Conservation (phyloP, 2,329 filamentous ascomycete species). For the Trichothecium sympodiale region DNA sequence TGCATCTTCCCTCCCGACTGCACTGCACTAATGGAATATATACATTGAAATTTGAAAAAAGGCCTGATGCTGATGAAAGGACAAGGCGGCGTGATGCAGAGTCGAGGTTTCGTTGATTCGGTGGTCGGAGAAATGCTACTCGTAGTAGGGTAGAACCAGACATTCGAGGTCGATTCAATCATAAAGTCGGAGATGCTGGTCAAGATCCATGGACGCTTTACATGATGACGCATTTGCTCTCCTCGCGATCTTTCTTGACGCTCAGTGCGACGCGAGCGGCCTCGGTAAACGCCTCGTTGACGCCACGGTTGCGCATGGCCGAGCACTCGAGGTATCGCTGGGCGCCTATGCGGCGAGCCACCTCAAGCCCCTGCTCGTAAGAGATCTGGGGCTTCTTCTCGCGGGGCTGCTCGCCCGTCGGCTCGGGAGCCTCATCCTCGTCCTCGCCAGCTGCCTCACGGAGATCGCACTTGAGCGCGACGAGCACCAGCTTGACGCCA, state of each 20-base stretch:
- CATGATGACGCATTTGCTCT: constrained; percentile 51
- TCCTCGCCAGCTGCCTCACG: constrained; percentile 67
- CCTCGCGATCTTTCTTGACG: constrained; percentile 54
- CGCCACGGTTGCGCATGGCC: constrained; percentile 93
- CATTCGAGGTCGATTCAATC: constrained; percentile 4
- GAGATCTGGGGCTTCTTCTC: constrained; percentile 68
- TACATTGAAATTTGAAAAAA: constrained; percentile 3
- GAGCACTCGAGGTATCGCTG: constrained; percentile 96
- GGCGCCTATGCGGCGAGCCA: constrained; percentile 83
- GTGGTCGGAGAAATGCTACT: neutral
- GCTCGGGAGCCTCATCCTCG: constrained; percentile 44
- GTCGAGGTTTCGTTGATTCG: constrained; percentile 1
- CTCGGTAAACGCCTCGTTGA: constrained; percentile 98
- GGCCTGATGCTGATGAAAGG: neutral
- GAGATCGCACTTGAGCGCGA: constrained; percentile 93
- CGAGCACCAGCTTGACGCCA: constrained; percentile 85
- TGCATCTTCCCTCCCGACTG: no score
- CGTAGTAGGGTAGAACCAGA: no score
- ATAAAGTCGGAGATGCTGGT: neutral
- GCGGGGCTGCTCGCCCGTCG: constrained; percentile 23
- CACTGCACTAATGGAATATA: neutral
- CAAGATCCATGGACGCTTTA: constrained; percentile 18
- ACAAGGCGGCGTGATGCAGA: neutral
- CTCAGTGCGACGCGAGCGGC: constrained; percentile 85
- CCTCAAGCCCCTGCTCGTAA: constrained; percentile 84